phyloP scores from a whole-genome alignment of 257 asterid genomes.

The Solanum chiquidenum region DNA sequence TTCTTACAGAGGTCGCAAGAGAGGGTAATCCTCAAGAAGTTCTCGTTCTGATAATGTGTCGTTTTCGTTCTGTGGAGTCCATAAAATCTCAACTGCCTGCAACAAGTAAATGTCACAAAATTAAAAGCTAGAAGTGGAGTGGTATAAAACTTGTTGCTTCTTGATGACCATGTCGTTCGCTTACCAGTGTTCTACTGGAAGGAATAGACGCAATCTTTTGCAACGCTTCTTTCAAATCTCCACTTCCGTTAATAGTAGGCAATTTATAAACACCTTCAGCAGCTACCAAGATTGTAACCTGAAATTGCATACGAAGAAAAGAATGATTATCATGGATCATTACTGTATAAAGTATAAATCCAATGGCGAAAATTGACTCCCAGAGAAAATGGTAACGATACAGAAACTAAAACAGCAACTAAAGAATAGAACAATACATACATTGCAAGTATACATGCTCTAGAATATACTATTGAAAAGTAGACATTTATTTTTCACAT shows the following conservation, averaged over 20 bases:
- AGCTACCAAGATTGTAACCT: constrained; percentile 92
- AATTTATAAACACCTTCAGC: constrained; percentile 71
- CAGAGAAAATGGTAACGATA: not conserved
- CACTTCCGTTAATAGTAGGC: constrained; percentile 62
- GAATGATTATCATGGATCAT: not conserved
- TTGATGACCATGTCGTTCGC: not conserved
- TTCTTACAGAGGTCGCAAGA: constrained; percentile 62
- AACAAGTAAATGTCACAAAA: not conserved
- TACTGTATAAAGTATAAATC: not conserved
- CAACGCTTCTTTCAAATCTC: constrained; percentile 76
- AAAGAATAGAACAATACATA: not conserved
- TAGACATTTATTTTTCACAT: not conserved
- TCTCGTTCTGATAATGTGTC: constrained; percentile 80
- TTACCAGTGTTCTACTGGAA: constrained; percentile 66
- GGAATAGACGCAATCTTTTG: constrained; percentile 86
- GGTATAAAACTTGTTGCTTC: not conserved
- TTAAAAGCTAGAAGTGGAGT: not conserved
- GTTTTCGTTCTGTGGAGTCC: constrained; percentile 93
- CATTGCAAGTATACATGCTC: not conserved
- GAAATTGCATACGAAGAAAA: constrained; percentile 1
- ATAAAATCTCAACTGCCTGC: constrained; percentile 91
- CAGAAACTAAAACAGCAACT: not conserved
- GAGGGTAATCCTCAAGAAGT: constrained; percentile 77
- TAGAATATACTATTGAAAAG: not conserved
- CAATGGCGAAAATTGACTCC: not conserved